Percentiles rank a stretch among this genome's conserved stretches.
These are phyloP conservation scores for Stephanodiscus minutulus DNA, from an alignment of 108 stramenopile genomes.

Conservation along the genomic window DNA sequence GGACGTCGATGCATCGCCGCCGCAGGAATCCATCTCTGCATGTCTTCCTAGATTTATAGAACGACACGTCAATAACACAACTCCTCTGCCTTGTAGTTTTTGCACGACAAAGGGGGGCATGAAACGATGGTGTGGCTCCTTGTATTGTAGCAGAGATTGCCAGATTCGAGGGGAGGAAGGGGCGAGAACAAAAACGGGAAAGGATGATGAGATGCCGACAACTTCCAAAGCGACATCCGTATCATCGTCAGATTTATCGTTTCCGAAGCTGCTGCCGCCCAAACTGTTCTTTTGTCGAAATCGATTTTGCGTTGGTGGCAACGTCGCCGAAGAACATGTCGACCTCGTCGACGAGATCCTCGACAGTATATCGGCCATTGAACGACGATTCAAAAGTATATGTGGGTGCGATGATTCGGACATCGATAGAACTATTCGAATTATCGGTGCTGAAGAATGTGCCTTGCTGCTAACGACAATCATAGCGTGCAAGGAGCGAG, in stretches of 20 bases:
- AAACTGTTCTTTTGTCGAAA: constrained; percentile 50
- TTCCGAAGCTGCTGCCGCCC: constrained; percentile 8
- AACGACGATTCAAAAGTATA: constrained; percentile 15
- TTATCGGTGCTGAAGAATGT: constrained; percentile 37
- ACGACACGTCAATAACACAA: constrained; percentile 11
- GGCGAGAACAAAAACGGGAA: neutral
- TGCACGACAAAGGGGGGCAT: constrained; percentile 4
- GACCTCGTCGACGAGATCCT: constrained; percentile 14
- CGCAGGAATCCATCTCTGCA: constrained; percentile 24
- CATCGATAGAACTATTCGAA: neutral
- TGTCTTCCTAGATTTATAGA: constrained; percentile 39
- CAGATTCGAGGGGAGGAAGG: constrained; percentile 26
- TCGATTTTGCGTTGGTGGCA: constrained; percentile 19
- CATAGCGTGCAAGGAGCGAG: too few species aligned
- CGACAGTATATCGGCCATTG: constrained; percentile 17
- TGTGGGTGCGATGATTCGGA: constrained; percentile 6
- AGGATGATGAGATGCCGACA: neutral
- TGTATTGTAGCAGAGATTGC: constrained; percentile 41
- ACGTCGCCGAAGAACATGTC: neutral
- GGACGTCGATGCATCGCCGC: constrained; percentile 1
- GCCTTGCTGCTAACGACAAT: constrained; percentile 39
- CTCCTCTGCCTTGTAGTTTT: constrained; percentile 40
- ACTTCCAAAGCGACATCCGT: neutral
- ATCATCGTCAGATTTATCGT: neutral
- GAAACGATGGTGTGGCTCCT: constrained; percentile 32